These are phyloP conservation scores for Marchantia paleacea DNA, from an alignment of 225 moss, liverwort and hornwort species.

Conservation along the genomic window DNA sequence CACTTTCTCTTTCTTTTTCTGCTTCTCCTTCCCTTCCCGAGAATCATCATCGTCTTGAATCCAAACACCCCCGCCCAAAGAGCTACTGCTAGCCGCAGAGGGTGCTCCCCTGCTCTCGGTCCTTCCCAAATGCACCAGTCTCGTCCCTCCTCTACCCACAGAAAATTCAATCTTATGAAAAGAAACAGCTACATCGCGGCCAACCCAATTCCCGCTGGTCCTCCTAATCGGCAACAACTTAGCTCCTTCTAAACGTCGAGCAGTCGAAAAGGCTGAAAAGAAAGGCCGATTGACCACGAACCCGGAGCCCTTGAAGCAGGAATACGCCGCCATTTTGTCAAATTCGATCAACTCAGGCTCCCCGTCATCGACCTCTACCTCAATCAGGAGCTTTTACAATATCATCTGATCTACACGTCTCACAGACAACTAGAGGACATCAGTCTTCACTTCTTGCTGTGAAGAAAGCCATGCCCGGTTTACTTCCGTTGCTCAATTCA, in stretches of 20 bases:
- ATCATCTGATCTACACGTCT: too few species aligned
- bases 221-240: background rate
- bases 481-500: too few species aligned
- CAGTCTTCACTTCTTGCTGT: too few species aligned
- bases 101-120: background rate
- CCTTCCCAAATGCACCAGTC: background rate
- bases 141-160: background rate
- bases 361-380: too few species aligned
- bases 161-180: background rate
- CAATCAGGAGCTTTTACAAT: too few species aligned
- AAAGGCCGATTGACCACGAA: background rate
- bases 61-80: background rate
- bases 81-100: background rate
- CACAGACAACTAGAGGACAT: too few species aligned
- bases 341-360: background rate
- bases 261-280: background rate
- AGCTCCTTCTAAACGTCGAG: background rate
- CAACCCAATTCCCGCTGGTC: background rate
- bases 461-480: too few species aligned
- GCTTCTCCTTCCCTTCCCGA: background rate
- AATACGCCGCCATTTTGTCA: background rate
- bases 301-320: background rate
- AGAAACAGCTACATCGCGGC: background rate
- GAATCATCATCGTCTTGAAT: background rate
- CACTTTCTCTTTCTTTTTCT: conserved; percentile 24